phyloP scores from a whole-genome alignment of 768 basidiomycete genomes.

The Rhizopogon sp. region DNA sequence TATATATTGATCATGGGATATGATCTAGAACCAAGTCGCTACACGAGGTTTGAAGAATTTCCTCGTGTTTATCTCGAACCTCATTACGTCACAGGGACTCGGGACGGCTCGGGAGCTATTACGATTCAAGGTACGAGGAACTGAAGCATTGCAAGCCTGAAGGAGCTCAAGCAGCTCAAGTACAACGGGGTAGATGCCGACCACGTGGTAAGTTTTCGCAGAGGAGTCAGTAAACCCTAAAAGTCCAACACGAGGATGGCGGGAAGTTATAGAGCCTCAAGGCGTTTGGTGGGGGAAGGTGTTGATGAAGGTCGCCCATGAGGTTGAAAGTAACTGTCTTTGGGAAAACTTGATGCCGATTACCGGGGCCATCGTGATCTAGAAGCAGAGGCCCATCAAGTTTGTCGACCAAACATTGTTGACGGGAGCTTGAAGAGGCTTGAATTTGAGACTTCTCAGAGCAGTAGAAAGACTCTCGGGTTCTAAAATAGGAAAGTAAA shows the following conservation, averaged over 20 bases:
- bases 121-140: neutral
- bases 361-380: neutral
- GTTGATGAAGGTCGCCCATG: neutral
- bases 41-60: neutral
- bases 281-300: neutral
- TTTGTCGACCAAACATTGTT: constrained; percentile 7
- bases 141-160: neutral
- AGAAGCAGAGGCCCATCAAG: constrained; percentile 13
- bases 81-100: neutral
- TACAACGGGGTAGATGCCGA: neutral
- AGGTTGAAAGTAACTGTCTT: neutral
- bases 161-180: neutral
- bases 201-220: neutral
- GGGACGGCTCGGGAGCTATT: neutral
- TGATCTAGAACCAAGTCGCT: neutral
- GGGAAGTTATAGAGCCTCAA: neutral
- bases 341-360: neutral
- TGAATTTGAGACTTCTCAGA: no score
- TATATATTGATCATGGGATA: neutral
- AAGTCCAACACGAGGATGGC: neutral
- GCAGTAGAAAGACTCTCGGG: neutral
- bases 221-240: neutral
- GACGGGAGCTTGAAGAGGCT: neutral
- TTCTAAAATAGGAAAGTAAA: constrained; percentile 20
- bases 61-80: neutral